Base-by-base conservation (phyloP, 23 red algal genomes). In the Gracilariopsis chorda region DNA sequence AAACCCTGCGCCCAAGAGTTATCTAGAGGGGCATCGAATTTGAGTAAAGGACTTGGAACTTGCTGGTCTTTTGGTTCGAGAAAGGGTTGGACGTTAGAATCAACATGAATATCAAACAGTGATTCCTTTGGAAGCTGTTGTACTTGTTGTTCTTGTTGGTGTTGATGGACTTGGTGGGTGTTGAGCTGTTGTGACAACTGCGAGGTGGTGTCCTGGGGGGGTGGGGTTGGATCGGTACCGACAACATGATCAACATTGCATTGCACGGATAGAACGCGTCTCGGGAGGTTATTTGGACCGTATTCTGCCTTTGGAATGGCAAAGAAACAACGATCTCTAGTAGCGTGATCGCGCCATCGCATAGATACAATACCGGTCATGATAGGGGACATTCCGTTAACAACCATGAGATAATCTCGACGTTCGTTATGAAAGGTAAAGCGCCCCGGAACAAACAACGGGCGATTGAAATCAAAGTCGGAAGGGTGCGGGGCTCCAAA, bases 331-430 rank as follows among this genome's bases (percentile, higher is more conserved):
- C 70, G 68, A 19, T 89, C 85, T 51, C 85, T 67, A 9, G 85
- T 48, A 33, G 43, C 41, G 25, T 77, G 28, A 4, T 36, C 58
- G 6, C 68, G 85, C 68, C 72, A 89, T 24, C 65, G 68, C 85
- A 89, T 76, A 42, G 85, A 89, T 4, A 89, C 56, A 34, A 89
- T 7, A 29, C 85, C 85, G 29, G 72, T 89, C 68, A 89, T 78
- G 40, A 45, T 21, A 41, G 62, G 43, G 1, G 68, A 63, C 51
- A 89, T 47, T 24, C 48, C 51, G 33, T 78, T 78, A 14, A 78
- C 85, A 19, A 89, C 72, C 69, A 89, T 77, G 13, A 77, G 72
- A 51, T 73, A 89, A 41, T 89, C 85, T 36, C 53, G 30, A 20
- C 53, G 47, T n/a, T 55, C 45, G 72, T 65, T 61, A 40, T 89